Evolutionary conservation across 1,139 yeast genomes (phyloP), one percentile per base, ranked within the genome.

Genomic region (Suhomyces bribrorum): DNA sequence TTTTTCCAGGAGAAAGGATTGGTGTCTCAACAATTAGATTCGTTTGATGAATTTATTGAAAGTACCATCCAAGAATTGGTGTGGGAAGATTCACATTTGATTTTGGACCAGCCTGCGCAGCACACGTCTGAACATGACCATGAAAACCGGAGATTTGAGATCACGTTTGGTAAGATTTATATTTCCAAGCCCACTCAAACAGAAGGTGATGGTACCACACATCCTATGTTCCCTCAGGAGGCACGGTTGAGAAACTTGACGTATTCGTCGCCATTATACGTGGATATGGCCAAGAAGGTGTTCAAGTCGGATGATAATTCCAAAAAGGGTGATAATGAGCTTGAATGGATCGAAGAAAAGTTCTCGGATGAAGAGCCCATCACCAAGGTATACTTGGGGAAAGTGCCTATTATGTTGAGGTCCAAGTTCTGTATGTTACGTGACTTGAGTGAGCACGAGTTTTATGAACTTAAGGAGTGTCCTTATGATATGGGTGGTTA

Each of bases 401-500:
- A 89, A 63, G 95, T 94, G 42, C 99, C 99, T 37, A 89, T 94
- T 62, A 94, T 94, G 99, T 76, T 94, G 57, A 79, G 97, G 56
- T 89, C 97, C 40, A 90, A 88, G 69, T 92, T 89, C 61, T 94
- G 99, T 79, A 83, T 90, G 75, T 76, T 94, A 55, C 79, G 90
- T 56, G 96, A 88, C 46, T 77, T 92, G 52, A 83, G 88, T n/a
- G 98, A 92, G 55, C 90, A 87, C 52, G 98, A 92, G 64, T 79
- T 90, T 57, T 92, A 89, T 64, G 95, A 90, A 56, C 79, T 92
- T 58, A 90, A 92, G 65, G 99, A 92, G 67, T 92, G 99, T 69
- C 98, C 98, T 22, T 92, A 87, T 64, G 99, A 92, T 75, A 92
- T 89, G 92, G 99, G 99, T 64, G 99, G 99, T 47, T 92, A 92